These are phyloP conservation scores for Penicillium salamii DNA, from an alignment of 495 filamentous ascomycete species.

Conservation along the genomic window DNA sequence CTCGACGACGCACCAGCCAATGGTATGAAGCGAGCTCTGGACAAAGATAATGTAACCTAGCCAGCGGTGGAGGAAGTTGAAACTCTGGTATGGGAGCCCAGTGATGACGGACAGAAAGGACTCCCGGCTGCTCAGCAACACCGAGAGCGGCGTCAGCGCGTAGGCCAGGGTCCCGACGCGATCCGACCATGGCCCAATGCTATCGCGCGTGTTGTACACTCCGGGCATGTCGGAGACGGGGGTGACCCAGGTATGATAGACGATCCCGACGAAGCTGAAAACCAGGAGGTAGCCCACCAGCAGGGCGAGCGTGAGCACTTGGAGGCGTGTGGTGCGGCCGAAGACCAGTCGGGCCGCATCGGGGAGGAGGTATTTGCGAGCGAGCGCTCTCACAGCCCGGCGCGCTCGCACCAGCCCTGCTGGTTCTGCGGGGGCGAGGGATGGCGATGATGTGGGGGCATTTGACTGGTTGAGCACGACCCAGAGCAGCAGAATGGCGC, in stretches of 20 bases:
- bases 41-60: conserved; percentile 61
- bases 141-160: conserved; percentile 61
- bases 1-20: conserved; percentile 64
- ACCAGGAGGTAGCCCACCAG: conserved; percentile 55
- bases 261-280: conserved; percentile 60
- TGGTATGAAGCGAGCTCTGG: conserved; percentile 59
- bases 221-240: conserved; percentile 48
- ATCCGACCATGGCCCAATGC: conserved; percentile 59
- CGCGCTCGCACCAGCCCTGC: conserved; percentile 8
- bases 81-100: conserved; percentile 63
- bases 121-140: conserved; percentile 58
- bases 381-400: conserved; percentile 13
- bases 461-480: conserved; percentile 17
- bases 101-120: conserved; percentile 59
- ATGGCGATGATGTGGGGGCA: conserved; percentile 3
- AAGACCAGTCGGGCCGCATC: conserved; percentile 34
- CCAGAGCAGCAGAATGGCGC: conserved; percentile 50
- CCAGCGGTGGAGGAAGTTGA: conserved; percentile 70
- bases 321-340: conserved; percentile 38
- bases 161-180: conserved; percentile 63
- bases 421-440: neutral
- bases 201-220: conserved; percentile 53
- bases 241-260: conserved; percentile 58
- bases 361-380: conserved; percentile 35
- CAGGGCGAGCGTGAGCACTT: conserved; percentile 48